These are phyloP conservation scores for Neodidymelliopsis sp. DNA, from an alignment of 2,329 filamentous ascomycete genomes.

Conservation along the genomic window DNA sequence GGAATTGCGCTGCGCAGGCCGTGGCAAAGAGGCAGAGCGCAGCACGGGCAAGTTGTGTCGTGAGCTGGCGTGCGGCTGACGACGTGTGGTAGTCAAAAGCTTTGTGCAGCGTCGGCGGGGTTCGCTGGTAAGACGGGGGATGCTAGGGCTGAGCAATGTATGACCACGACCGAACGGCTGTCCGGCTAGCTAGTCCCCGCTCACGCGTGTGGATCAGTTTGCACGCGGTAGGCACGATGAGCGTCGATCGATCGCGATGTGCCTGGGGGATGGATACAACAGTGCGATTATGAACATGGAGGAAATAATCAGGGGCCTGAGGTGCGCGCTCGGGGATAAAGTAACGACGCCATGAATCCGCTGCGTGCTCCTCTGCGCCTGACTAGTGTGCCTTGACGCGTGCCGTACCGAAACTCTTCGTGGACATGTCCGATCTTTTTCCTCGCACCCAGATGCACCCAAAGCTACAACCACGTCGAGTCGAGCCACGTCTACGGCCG, in stretches of 20 bases:
- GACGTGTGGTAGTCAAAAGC: slow-evolving; percentile 11
- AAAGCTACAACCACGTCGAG: slow-evolving; percentile 2
- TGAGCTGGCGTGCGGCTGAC: slow-evolving; percentile 32
- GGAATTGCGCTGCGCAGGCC: slow-evolving; percentile 9
- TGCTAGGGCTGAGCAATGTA: slow-evolving; percentile 25
- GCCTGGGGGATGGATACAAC: slow-evolving; percentile 1
- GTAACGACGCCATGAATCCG: slow-evolving; percentile 16
- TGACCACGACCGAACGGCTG: slow-evolving; percentile 19
- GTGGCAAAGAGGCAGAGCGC: slow-evolving; percentile 6
- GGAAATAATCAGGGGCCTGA: slow-evolving; percentile 10
- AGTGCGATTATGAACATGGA: not conserved
- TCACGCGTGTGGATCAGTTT: slow-evolving; percentile 2
- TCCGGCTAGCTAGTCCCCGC: slow-evolving; percentile 13
- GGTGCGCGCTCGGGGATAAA: slow-evolving; percentile 13
- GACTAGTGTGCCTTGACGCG: slow-evolving; percentile 14
- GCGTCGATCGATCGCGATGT: slow-evolving; percentile 17
- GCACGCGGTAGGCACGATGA: slow-evolving; percentile 16
- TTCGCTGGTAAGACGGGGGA: slow-evolving; percentile 15
- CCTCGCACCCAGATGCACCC: slow-evolving; percentile 6
- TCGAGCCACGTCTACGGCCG: slow-evolving; percentile 12
- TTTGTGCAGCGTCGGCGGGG: slow-evolving; percentile 23
- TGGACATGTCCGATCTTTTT: slow-evolving; percentile 7
- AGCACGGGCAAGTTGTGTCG: not conserved
- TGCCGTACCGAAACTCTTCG: slow-evolving; percentile 8
- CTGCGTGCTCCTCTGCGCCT: slow-evolving; percentile 13